phyloP scores from a whole-genome alignment of 208 protist genomes.

The Trypanosoma melophagium region DNA sequence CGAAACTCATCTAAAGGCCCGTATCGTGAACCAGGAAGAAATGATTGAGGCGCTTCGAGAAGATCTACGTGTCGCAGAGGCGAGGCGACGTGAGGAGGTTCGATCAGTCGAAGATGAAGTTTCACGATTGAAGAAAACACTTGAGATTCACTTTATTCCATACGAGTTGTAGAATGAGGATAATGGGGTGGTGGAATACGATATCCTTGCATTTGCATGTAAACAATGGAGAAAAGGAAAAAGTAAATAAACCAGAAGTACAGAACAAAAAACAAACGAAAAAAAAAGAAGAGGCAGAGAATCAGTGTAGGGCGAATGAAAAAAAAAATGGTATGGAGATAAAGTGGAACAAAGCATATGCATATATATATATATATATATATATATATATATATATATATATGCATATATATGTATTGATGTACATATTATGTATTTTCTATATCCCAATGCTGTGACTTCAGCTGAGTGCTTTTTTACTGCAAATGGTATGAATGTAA shows the following conservation, averaged over 20 bases:
- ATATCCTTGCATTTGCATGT: background rate
- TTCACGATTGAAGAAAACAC: constrained; percentile 58
- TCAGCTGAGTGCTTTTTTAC: no score
- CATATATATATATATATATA: background rate
- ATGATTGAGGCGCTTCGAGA: constrained; percentile 73
- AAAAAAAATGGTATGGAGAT: background rate
- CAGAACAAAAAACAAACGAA: constrained; percentile 20
- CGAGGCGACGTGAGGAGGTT: constrained; percentile 41
- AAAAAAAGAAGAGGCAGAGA: constrained; percentile 11
- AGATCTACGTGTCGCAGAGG: constrained; percentile 46
- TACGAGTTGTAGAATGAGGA: constrained; percentile 33
- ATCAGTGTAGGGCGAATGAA: no score
- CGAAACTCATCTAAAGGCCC: constrained; percentile 64
- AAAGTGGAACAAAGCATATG: background rate
- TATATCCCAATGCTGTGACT: no score
- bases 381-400: background rate
- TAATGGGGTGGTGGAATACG: background rate
- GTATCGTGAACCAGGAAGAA: constrained; percentile 66
- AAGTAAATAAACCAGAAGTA: background rate
- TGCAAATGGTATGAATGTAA: no score
- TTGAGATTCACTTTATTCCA: constrained; percentile 75
- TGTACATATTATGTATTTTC: background rate
- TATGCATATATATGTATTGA: background rate
- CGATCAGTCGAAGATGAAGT: constrained; percentile 54
- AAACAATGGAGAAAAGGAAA: constrained; percentile 2